Percentiles rank a stretch among this genome's conserved stretches.
phyloP scores from a whole-genome alignment of 2,329 filamentous ascomycete genomes.

The Neopestalotiopsis sp. region DNA sequence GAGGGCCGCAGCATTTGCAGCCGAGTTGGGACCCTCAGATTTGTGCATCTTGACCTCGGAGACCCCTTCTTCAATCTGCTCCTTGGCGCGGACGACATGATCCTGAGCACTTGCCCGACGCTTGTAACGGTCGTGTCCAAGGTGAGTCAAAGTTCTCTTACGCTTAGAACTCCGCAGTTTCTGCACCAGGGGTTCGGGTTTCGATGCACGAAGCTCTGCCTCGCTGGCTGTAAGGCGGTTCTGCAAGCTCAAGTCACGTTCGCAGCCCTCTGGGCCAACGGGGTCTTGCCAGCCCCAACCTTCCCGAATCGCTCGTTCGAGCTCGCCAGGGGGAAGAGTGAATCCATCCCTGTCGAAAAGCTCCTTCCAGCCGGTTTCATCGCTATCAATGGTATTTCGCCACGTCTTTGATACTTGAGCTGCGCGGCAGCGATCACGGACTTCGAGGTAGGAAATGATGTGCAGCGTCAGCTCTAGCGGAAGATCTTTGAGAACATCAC shows the following conservation, averaged over 20 bases:
- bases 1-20: constrained; percentile 81
- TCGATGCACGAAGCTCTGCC: constrained; percentile 51
- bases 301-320: constrained; percentile 84
- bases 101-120: constrained; percentile 58
- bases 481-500: constrained; percentile 85
- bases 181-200: constrained; percentile 45
- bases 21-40: constrained; percentile 84
- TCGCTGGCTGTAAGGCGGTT: constrained; percentile 59
- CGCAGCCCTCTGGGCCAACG: constrained; percentile 73
- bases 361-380: constrained; percentile 96
- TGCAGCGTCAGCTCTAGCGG: constrained; percentile 88
- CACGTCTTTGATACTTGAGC: constrained; percentile 95
- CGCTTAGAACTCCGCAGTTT: constrained; percentile 60
- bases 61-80: constrained; percentile 39
- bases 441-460: constrained; percentile 84
- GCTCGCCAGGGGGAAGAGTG: constrained; percentile 77
- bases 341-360: constrained; percentile 87
- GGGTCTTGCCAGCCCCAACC: constrained; percentile 99
- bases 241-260: constrained; percentile 76
- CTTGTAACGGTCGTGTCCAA: constrained; percentile 58
- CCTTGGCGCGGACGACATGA: constrained; percentile 31
- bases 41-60: constrained; percentile 55
- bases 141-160: constrained; percentile 56
- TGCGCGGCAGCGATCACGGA: constrained; percentile 84
- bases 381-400: constrained; percentile 87